A percentile compares a stretch with the other conserved stretches of the same genome.
Evolutionary conservation across 176 grass and related monocot genomes (phyloP).

Genomic region (Otatea glauca): DNA sequence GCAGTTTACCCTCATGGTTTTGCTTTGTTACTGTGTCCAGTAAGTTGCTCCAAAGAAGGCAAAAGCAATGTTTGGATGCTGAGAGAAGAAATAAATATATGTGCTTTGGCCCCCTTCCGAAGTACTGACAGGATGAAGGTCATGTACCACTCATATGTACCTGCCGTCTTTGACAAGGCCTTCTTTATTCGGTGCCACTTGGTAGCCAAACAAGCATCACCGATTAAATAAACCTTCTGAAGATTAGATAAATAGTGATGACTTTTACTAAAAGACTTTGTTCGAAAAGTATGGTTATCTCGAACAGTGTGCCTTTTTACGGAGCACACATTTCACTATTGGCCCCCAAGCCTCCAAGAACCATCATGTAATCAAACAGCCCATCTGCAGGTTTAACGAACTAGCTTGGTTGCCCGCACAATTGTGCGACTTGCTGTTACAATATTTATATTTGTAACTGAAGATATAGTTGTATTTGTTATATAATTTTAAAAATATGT

Average conservation of each 20-base stretch:
- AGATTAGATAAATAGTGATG: constrained; percentile 6
- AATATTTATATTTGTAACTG: no score
- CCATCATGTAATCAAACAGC: background rate
- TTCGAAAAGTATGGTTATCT: background rate
- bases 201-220: constrained; percentile 1
- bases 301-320: background rate
- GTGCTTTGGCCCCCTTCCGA: background rate
- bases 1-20: constrained; percentile 47
- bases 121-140: background rate
- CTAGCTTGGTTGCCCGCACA: no score
- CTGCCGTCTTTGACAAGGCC: background rate
- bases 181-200: constrained; percentile 24
- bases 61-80: background rate
- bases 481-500: no score
- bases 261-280: constrained; percentile 35
- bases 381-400: background rate
- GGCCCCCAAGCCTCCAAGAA: background rate
- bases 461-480: no score
- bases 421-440: no score
- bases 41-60: background rate
- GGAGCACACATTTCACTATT: background rate
- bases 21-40: background rate
- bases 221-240: background rate
- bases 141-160: background rate
- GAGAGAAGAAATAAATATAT: background rate